Evolutionary conservation across 768 basidiomycete genomes (phyloP).

Genomic region (Amanita pseudoporphyria): DNA sequence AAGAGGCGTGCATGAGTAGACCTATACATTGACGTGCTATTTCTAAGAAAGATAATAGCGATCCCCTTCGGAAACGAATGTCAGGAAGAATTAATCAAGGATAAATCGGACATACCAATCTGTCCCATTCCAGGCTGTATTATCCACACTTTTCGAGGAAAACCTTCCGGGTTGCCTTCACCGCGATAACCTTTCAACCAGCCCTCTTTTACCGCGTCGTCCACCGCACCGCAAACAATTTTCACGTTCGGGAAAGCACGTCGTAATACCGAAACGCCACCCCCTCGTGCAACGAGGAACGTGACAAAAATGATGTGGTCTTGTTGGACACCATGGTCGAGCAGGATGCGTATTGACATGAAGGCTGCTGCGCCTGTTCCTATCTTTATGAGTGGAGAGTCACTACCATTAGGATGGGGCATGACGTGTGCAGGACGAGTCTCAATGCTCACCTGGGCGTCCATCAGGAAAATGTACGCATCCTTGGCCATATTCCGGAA

Average conservation of each 20-base stretch:
- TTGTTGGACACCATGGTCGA: conserved; percentile 86
- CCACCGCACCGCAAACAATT: conserved; percentile 79
- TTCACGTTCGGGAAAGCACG: conserved; percentile 79
- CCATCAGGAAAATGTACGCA: conserved; percentile 80
- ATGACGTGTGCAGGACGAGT: neutral
- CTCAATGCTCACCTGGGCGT: conserved; percentile 57
- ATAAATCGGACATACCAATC: conserved; percentile 48
- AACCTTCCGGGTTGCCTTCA: conserved; percentile 36
- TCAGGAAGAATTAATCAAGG: conserved; percentile 4
- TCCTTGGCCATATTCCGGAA: conserved; percentile 52
- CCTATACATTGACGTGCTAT: neutral
- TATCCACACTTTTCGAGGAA: conserved; percentile 65
- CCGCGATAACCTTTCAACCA: conserved; percentile 54
- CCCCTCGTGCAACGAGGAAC: conserved; percentile 77
- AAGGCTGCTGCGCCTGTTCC: conserved; percentile 89
- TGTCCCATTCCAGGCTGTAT: conserved; percentile 87
- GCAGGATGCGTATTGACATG: conserved; percentile 89
- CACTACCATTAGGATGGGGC: neutral
- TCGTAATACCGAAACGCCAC: conserved; percentile 69
- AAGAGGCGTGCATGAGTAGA: neutral
- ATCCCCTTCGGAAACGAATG: conserved; percentile 20
- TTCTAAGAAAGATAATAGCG: conserved; percentile 26
- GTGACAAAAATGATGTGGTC: conserved; percentile 85
- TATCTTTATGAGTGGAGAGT: conserved; percentile 47
- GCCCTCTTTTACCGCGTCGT: conserved; percentile 65